Base-by-base conservation (phyloP, 23 red algal genomes). In the Gracilaria vermiculophylla region DNA sequence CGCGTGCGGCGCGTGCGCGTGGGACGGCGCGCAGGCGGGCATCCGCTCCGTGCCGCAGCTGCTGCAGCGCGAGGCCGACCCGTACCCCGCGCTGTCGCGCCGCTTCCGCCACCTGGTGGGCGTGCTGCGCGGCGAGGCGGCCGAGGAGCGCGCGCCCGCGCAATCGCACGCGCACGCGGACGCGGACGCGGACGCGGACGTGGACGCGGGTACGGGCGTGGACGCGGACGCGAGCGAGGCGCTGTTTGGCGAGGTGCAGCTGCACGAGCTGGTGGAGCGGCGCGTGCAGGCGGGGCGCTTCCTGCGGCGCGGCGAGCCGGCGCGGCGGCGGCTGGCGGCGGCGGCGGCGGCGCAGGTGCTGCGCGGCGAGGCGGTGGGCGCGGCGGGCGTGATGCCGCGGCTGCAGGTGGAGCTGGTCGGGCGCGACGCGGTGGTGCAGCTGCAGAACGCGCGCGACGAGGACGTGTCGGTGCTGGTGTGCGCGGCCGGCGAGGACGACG, bases 41-140 rank as follows among this genome's bases (percentile, higher is more conserved):
- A 65, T 53, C 16, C 47, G 43, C 39, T 32, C 58, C 17, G 45
- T 69, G 3, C 32, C 81, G 37, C n/a, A 71, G 17, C 81, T 85
- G 11, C 60, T 85, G 15, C 44, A 69, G 12, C 23, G 81, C 19
- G 81, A 85, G 29, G 81, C 61, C 17, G 81, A 85, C 16, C 62
- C 62, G 29, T 73, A 69, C 37, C 81, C 62, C 3, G 33, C 43
- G 62, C 42, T 85, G 57, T 53, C 81, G 1, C 21, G 43, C 9
- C 17, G 48, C 9, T 53, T 85, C 1, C n/a, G 39, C 3, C 11
- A 65, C 13, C 41, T 85, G 17, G 48, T 34, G 43, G 33, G 25
- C 19, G 24, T 33, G 21, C 40, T 53, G 12, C 24, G 47, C 20
- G 44, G 48, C 11, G 57, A 85, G 34, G 41, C 20, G 2, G 17